These are phyloP conservation scores for Coffea canephora DNA, from an alignment of 257 asterid genomes.

Conservation along the genomic window DNA sequence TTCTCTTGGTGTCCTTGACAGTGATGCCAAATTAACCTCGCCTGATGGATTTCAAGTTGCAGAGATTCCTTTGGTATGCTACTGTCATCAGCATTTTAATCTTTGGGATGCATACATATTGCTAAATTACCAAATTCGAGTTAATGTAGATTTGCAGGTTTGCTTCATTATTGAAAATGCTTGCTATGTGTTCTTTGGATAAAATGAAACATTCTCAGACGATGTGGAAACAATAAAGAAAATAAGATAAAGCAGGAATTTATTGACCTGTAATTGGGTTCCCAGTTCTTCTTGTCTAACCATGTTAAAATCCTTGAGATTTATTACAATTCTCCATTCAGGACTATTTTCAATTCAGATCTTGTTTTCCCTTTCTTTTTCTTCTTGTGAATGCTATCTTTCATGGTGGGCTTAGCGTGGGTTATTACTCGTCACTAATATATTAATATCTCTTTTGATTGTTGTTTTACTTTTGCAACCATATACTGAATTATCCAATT, in stretches of 20 bases:
- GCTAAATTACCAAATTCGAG: background rate
- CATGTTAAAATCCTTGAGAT: background rate
- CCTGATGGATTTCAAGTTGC: constrained; percentile 95
- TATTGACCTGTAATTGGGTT: background rate
- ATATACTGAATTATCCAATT: too few relatives aligned
- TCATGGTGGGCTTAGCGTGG: too few relatives aligned
- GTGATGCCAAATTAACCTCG: constrained; percentile 89
- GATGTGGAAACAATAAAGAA: background rate
- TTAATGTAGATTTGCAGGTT: background rate
- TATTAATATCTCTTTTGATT: too few relatives aligned
- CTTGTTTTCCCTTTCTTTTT: too few relatives aligned
- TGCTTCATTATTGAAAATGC: background rate
- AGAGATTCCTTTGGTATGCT: constrained; percentile 84
- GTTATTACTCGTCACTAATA: too few relatives aligned
- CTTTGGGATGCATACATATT: background rate
- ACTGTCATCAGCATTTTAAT: constrained; percentile 4
- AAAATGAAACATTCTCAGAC: too few relatives aligned
- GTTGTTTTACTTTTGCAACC: too few relatives aligned
- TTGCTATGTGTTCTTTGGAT: background rate
- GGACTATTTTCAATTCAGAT: background rate
- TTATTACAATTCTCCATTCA: background rate
- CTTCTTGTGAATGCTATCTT: background rate
- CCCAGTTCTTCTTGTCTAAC: background rate
- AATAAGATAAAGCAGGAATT: background rate
- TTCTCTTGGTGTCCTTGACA: constrained; percentile 87